Evolutionary conservation across 2,329 filamentous ascomycete genomes (phyloP).

Genomic region (Trichoderma koningii): DNA sequence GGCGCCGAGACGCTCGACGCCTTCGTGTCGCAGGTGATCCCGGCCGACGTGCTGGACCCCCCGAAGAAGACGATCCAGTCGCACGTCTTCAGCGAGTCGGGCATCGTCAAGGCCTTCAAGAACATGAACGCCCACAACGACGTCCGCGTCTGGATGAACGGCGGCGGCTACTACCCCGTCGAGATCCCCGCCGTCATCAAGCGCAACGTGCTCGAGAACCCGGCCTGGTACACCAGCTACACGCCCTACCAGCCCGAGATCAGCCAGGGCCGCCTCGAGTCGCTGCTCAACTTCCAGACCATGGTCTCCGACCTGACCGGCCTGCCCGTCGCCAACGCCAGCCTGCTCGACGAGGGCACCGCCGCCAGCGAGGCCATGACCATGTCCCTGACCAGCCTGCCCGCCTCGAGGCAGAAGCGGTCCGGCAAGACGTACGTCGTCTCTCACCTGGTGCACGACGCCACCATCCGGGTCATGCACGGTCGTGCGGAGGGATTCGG

Average conservation of each 20-base stretch:
- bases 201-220: slow-evolving; percentile 88
- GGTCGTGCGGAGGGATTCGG: slow-evolving; percentile 91
- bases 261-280: slow-evolving; percentile 90
- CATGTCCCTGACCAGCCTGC: slow-evolving; percentile 76
- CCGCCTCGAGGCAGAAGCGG: slow-evolving; percentile 70
- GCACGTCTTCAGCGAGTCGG: slow-evolving; percentile 54
- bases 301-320: slow-evolving; percentile 86
- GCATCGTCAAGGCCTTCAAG: slow-evolving; percentile 36
- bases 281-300: slow-evolving; percentile 93
- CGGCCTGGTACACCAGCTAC: slow-evolving; percentile 97
- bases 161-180: slow-evolving; percentile 86
- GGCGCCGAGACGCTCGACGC: slow-evolving; percentile 73
- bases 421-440: slow-evolving; percentile 81
- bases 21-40: slow-evolving; percentile 83
- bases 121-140: slow-evolving; percentile 45
- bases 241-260: slow-evolving; percentile 97
- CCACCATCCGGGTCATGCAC: slow-evolving; percentile 80
- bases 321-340: slow-evolving; percentile 86
- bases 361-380: slow-evolving; percentile 97
- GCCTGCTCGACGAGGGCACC: slow-evolving; percentile 85
- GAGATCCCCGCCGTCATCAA: slow-evolving; percentile 86
- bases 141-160: slow-evolving; percentile 69
- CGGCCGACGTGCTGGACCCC: slow-evolving; percentile 66
- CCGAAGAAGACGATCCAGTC: slow-evolving; percentile 44
- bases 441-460: slow-evolving; percentile 77